Evolutionary conservation across 768 basidiomycete species (phyloP).

Genomic region (Kwoniella dendrophila): DNA sequence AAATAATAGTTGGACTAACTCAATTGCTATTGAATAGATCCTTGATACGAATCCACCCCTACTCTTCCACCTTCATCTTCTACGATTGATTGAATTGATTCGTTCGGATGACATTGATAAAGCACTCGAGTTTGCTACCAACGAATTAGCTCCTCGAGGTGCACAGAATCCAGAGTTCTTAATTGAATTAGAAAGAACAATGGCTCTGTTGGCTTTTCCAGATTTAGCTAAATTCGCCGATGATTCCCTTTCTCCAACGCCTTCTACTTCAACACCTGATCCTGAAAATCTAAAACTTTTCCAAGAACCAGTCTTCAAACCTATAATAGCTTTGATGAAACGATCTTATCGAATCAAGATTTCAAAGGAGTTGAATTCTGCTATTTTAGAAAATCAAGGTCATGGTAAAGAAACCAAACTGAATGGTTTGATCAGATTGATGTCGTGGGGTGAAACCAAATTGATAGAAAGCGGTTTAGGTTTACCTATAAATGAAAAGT

Average conservation of each 20-base stretch:
- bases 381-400: slow-evolving; percentile 86
- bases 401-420: slow-evolving; percentile 93
- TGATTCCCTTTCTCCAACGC: slow-evolving; percentile 27
- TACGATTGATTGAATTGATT: slow-evolving; percentile 92
- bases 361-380: slow-evolving; percentile 93
- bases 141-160: slow-evolving; percentile 89
- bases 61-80: slow-evolving; percentile 94
- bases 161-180: slow-evolving; percentile 94
- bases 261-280: slow-evolving; percentile 8
- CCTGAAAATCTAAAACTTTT: slow-evolving; percentile 30
- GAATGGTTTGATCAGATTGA: slow-evolving; percentile 74
- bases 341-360: slow-evolving; percentile 88
- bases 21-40: slow-evolving; percentile 65
- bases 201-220: slow-evolving; percentile 73
- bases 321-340: slow-evolving; percentile 76
- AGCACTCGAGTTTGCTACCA: slow-evolving; percentile 87
- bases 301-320: slow-evolving; percentile 59
- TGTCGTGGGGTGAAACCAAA: slow-evolving; percentile 84
- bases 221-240: slow-evolving; percentile 54
- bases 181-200: slow-evolving; percentile 86
- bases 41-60: slow-evolving; percentile 90
- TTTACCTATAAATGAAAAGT: slow-evolving; percentile 31
- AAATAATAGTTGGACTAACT: no score
- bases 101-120: slow-evolving; percentile 75
- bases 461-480: slow-evolving; percentile 61